Evolutionary conservation across 2,329 filamentous ascomycete species (phyloP).

Genomic region (Nemania sp.): DNA sequence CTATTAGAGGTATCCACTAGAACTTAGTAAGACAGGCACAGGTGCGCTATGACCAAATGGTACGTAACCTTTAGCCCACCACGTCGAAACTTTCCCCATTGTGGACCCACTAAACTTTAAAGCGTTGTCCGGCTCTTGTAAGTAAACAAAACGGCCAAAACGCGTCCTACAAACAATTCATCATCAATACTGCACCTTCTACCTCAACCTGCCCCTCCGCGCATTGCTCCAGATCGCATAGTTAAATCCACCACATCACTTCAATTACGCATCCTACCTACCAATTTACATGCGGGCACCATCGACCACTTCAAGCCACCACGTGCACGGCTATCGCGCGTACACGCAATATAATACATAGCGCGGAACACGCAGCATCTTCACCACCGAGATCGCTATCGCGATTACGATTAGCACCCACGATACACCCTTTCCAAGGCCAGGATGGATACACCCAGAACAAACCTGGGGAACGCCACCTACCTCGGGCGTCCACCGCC

Average conservation of each 20-base stretch:
- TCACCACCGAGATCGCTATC: conserved; percentile 14
- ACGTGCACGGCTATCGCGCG: conserved; percentile 12
- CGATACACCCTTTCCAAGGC: background rate
- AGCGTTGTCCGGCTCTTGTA: background rate
- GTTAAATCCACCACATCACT: background rate
- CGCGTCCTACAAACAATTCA: conserved; percentile 13
- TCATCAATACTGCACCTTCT: too few relatives aligned
- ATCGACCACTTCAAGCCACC: conserved; percentile 16
- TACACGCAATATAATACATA: too few relatives aligned
- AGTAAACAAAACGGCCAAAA: conserved; percentile 27
- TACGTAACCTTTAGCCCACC: too few relatives aligned
- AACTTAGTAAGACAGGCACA: too few relatives aligned
- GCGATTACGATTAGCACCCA: background rate
- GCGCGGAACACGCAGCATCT: too few relatives aligned
- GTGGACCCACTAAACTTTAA: too few relatives aligned
- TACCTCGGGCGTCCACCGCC: conserved; percentile 67
- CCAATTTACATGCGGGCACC: conserved; percentile 5
- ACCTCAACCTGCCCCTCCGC: too few relatives aligned
- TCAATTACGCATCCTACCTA: background rate
- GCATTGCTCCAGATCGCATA: too few relatives aligned
- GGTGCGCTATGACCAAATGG: too few relatives aligned
- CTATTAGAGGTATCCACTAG: too few relatives aligned
- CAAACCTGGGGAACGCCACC: conserved; percentile 81
- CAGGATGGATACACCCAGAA: conserved; percentile 78
- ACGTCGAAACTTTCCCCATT: too few relatives aligned